A percentile compares a stretch with the other conserved stretches of the same genome.
Evolutionary conservation across 1,284 basidiomycete genomes (phyloP).

Genomic region (Leccinum glutinopallens): DNA sequence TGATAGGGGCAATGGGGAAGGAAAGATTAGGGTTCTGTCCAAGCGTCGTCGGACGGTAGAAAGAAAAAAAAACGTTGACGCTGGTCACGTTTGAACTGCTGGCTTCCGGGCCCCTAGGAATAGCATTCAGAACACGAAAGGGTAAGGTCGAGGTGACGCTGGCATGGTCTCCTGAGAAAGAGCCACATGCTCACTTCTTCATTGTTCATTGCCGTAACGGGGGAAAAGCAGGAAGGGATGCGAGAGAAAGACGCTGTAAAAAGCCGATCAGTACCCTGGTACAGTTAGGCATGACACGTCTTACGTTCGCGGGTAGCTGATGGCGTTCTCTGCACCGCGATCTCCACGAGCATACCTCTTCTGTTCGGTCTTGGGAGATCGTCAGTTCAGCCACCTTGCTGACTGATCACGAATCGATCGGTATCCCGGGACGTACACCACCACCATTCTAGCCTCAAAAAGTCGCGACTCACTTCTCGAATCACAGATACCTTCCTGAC

Average conservation of each 20-base stretch:
- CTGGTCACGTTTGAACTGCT: not conserved
- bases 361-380: not conserved
- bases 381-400: conserved; percentile 6
- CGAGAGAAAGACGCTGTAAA: not conserved
- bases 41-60: not conserved
- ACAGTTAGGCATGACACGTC: not conserved
- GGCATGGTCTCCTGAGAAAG: not conserved
- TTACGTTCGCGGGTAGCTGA: conserved; percentile 4
- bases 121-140: not conserved
- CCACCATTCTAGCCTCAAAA: conserved; percentile 9
- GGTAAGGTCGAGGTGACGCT: not conserved
- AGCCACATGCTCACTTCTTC: not conserved
- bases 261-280: not conserved
- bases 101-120: not conserved
- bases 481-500: conserved; percentile 24
- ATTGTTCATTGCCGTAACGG: not conserved
- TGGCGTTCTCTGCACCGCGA: not conserved
- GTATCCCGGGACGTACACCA: not conserved
- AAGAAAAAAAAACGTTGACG: not conserved
- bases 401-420: not conserved
- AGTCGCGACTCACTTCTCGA: conserved; percentile 2
- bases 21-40: not conserved
- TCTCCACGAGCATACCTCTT: not conserved
- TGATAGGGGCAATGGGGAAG: not conserved
- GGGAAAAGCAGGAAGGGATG: not conserved